Evolutionary conservation across 805 yeast species (phyloP).

Genomic region (Saccharomyces eubayanus): DNA sequence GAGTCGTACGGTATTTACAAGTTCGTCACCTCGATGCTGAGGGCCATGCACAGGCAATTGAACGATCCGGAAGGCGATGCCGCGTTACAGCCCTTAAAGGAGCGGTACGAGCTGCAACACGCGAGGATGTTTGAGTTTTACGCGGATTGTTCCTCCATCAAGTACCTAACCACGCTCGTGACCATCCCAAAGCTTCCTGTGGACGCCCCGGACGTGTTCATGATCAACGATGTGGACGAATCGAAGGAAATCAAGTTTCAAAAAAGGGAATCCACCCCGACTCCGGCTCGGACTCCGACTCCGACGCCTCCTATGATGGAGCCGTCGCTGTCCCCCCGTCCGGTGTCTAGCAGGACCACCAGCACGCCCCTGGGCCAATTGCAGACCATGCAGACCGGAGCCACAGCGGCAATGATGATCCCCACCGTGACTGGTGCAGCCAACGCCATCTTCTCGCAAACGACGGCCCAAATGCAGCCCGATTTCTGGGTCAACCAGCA

Average conservation of each 20-base stretch:
- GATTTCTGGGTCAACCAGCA: constrained; percentile 31
- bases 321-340: not conserved
- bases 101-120: constrained; percentile 64
- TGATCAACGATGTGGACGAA: constrained; percentile 10
- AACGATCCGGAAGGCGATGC: constrained; percentile 45
- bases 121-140: constrained; percentile 68
- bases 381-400: constrained; percentile 1
- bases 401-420: constrained; percentile 1
- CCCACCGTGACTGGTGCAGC: constrained; percentile 17
- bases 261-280: constrained; percentile 1
- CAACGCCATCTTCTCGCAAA: constrained; percentile 32
- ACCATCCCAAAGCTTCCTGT: constrained; percentile 35
- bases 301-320: not conserved
- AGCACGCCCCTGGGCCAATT: not conserved
- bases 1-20: constrained; percentile 91
- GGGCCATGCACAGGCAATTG: constrained; percentile 73
- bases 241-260: constrained; percentile 11
- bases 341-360: not conserved
- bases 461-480: constrained; percentile 25
- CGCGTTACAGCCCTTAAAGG: constrained; percentile 65
- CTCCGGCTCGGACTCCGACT: constrained; percentile 1
- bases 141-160: constrained; percentile 81
- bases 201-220: constrained; percentile 29
- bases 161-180: constrained; percentile 70
- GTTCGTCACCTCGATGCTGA: constrained; percentile 79